phyloP scores from a whole-genome alignment of 2,329 filamentous ascomycete genomes.

The Aureobasidium lini region DNA sequence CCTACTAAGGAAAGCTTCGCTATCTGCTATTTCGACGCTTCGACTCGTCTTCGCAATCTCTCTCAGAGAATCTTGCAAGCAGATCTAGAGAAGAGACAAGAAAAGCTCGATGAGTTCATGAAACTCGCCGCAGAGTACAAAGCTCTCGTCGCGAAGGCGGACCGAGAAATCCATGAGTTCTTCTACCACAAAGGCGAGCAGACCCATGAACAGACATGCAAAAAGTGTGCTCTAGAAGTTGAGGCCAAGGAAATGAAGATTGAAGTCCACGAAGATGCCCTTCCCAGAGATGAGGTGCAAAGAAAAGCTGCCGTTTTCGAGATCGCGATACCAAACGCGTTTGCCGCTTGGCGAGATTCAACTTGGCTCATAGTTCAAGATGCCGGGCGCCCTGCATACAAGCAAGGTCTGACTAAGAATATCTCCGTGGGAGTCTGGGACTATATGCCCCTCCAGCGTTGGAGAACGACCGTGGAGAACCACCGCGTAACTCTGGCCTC shows the following conservation, averaged over 20 bases:
- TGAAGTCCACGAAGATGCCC: conserved; percentile 41
- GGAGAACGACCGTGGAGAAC: too few species aligned
- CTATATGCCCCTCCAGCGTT: too few species aligned
- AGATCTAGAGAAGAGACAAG: too few species aligned
- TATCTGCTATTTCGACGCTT: too few species aligned
- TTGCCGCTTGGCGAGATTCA: conserved; percentile 44
- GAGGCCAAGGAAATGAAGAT: conserved; percentile 37
- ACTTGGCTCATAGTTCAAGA: conserved; percentile 43
- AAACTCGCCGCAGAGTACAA: too few species aligned
- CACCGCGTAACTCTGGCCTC: too few species aligned
- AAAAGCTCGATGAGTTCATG: too few species aligned
- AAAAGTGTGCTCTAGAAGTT: conserved; percentile 36
- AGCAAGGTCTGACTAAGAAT: conserved; percentile 10
- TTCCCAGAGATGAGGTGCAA: conserved; percentile 33
- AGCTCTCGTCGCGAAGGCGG: too few species aligned
- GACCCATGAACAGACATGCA: conserved; percentile 27
- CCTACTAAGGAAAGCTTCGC: too few species aligned
- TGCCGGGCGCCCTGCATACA: conserved; percentile 23
- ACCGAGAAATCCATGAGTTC: too few species aligned
- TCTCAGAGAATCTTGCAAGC: too few species aligned
- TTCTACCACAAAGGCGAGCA: neutral
- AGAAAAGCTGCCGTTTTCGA: conserved; percentile 47
- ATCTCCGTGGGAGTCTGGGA: conserved; percentile 15
- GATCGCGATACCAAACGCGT: conserved; percentile 37
- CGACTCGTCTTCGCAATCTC: too few species aligned